phyloP scores from a whole-genome alignment of 306 rosid genomes.

The Cucurbita ficifolia region DNA sequence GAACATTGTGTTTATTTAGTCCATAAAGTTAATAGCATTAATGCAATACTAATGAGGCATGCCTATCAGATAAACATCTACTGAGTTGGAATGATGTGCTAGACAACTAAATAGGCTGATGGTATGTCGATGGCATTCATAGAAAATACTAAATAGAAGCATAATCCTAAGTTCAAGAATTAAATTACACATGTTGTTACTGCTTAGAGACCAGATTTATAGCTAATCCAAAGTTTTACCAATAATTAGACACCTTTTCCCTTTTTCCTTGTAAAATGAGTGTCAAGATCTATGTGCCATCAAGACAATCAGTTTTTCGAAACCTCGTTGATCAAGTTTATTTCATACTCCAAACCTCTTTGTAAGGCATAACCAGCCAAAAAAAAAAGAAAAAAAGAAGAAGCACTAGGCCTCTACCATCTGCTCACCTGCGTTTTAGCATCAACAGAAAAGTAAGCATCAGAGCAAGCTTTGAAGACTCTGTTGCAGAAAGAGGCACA shows the following conservation, averaged over 20 bases:
- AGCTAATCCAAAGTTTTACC: neutral
- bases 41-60: neutral
- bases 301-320: neutral
- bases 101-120: neutral
- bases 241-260: neutral
- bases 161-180: neutral
- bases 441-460: slow-evolving; percentile 85
- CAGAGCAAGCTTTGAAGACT: slow-evolving; percentile 58
- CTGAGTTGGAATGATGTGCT: neutral
- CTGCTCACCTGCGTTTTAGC: slow-evolving; percentile 57
- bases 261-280: neutral
- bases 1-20: neutral
- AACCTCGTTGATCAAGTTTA: neutral
- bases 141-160: neutral
- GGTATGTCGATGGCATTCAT: neutral
- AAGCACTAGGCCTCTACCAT: neutral
- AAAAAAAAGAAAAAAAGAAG: neutral
- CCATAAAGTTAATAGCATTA: neutral
- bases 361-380: neutral
- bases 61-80: neutral
- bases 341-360: neutral
- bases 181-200: neutral
- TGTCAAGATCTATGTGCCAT: neutral
- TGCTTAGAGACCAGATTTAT: neutral
- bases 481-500: slow-evolving; percentile 70